Evolutionary conservation across 139 green algal genomes (phyloP).

Genomic region (Tetradesmus obliquus): DNA sequence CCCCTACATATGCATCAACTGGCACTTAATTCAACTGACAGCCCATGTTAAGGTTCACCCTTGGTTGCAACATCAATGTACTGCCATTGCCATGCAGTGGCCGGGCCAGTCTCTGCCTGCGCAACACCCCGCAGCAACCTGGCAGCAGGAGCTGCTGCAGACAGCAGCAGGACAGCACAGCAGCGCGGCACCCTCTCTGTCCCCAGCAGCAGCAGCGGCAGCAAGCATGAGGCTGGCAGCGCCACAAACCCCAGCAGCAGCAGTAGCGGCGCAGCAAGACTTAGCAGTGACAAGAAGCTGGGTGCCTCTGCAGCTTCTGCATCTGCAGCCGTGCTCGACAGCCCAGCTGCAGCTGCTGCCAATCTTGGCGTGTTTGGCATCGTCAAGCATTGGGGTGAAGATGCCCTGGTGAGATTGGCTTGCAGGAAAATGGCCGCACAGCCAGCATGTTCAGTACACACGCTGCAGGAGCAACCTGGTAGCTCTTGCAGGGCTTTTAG

Average conservation of each 20-base stretch:
- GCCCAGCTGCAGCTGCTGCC: neutral
- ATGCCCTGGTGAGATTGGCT: neutral
- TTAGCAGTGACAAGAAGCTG: neutral
- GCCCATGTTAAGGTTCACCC: neutral
- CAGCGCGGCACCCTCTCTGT: neutral
- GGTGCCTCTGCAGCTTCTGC: neutral
- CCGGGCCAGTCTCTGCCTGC: neutral
- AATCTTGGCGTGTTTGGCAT: neutral
- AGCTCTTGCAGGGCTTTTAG: too few relatives aligned
- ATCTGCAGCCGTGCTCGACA: neutral
- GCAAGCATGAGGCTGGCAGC: neutral
- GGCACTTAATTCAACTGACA: too few relatives aligned
- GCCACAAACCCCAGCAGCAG: neutral
- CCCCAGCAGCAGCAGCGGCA: neutral
- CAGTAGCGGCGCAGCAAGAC: neutral
- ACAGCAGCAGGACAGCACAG: neutral
- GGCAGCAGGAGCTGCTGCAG: neutral
- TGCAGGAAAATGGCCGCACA: too few relatives aligned
- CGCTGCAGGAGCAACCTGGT: too few relatives aligned
- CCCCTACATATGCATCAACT: too few relatives aligned
- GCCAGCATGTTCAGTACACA: too few relatives aligned
- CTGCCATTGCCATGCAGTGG: neutral
- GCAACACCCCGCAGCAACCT: neutral
- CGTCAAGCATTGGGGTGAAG: constrained; percentile 8
- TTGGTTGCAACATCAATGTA: too few relatives aligned